Base-by-base conservation (phyloP, 2,329 filamentous ascomycete species). In the Talaromyces albobiverticillius region DNA sequence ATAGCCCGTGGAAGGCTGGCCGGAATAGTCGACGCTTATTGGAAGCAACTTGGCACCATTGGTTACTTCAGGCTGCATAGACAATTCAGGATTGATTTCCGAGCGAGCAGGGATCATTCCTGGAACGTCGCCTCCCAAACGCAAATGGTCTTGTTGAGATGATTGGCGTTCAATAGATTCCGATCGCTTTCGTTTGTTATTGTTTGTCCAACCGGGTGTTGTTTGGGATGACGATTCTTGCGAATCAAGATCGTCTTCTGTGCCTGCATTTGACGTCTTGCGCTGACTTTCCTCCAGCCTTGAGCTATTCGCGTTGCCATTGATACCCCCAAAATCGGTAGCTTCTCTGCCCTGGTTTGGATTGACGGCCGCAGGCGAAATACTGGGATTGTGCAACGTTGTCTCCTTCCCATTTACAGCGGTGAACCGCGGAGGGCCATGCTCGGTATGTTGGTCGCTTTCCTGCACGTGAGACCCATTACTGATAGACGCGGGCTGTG, bases 121-220 rank as follows among this genome's bases (percentile, higher is more conserved):
- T 46, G 67, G 64, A 49, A 61, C 57, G 31, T 62, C 69, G 52
- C 71, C 65, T 48, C 61, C 70, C 55, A 70, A 68, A 54, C 71
- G 72, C n/a, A 65, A 65, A 40, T 40, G 57, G 61, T 66, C 59
- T 31, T 66, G 62, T 51, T 65, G 69, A 59, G 57, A 60, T 55
- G 57, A 65, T 61, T 60, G 62, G 38, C 64, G 69, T 53, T 85
- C 85, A 34, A 76, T 69, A 5, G 87, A 89, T 43, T 78, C 74
- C 6, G 88, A 90, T 57, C 88, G 82, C 70, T 90, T 93, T 55
- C 79, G 70, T 60, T 80, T 80, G 63, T 84, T 82, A 71, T 86
- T 87, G 59, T 61, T 61, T 54, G 60, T 54, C 16, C 54, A 46
- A 36, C 56, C 52, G 13, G 59, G 43, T 41, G 59, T 54, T 26